phyloP scores from a whole-genome alignment of 2,329 filamentous ascomycete species.

The Colletotrichum salicis region DNA sequence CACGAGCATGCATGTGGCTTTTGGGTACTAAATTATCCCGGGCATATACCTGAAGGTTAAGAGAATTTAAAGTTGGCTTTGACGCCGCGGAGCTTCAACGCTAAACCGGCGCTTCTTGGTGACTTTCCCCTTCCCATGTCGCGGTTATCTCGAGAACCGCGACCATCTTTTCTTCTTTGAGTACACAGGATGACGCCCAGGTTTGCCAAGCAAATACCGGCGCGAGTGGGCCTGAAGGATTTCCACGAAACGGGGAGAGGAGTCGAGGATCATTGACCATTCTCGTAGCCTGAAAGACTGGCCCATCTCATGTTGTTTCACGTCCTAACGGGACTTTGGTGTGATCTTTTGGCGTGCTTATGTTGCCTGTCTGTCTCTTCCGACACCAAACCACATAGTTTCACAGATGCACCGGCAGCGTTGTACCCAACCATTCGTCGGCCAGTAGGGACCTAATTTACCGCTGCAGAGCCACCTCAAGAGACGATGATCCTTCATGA shows the following conservation, averaged over 20 bases:
- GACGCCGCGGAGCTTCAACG: neutral
- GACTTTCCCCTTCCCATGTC: neutral
- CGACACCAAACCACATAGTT: neutral
- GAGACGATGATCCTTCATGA: conserved; percentile 19
- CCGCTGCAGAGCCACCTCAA: conserved; percentile 11
- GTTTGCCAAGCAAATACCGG: conserved; percentile 11
- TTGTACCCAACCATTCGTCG: neutral
- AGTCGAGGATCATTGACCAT: neutral
- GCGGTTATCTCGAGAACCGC: neutral
- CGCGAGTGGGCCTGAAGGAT: conserved; percentile 26
- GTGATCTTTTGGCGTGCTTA: conserved; percentile 12
- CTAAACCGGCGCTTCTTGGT: neutral
- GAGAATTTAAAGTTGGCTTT: neutral
- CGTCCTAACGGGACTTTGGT: neutral
- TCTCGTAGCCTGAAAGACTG: neutral
- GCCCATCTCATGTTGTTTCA: neutral
- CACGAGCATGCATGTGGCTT: too few species aligned
- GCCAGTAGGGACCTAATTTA: conserved; percentile 6
- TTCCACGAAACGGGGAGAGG: neutral
- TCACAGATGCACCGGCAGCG: conserved; percentile 1
- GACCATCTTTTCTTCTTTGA: conserved; percentile 10
- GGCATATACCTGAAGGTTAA: neutral
- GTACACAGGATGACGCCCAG: conserved; percentile 9
- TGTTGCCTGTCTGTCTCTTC: neutral
- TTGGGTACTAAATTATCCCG: too few species aligned